Base-by-base conservation (phyloP, 805 yeast genomes). In the Allodekkera sacchari region DNA sequence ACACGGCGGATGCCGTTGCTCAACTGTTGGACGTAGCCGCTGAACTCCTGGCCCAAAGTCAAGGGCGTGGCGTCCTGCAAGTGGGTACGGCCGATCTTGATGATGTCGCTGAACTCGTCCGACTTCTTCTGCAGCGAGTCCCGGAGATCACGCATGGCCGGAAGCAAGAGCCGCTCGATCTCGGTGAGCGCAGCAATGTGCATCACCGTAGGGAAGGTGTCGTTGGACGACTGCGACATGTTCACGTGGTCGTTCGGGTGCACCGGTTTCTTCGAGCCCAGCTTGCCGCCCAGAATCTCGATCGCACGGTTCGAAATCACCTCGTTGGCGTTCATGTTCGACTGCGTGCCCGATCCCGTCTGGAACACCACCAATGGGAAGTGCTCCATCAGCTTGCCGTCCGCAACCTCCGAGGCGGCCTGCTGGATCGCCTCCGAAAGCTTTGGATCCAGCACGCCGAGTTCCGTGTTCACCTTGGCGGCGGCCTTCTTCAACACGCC, bases 191-290 rank as follows among this genome's bases (percentile, higher is more conserved):
- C 96, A 35, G 98, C 96, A 63, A 92, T 89, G 68, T 92, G 98
- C 98, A 92, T 92, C 35, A 89, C 98, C 22, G 98, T 88, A 47
- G 98, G 98, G 83, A 92, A 92, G 34, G 97, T 92, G 64, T 92
- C 98, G 61, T 92, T 92, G 28, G 96, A 85, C n/a, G 95, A 84
- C 66, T 92, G 97, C 13, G 96, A 83, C 84, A 85, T 88, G 71
- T 92, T 92, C 52, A 88, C 94, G 64, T 92, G 97, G 63, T 92
- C 97, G 64, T 92, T 92, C 44, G 98, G 98, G 64, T 92, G 98
- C 34, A 92, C 95, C 20, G 95, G 95, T 42, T 64, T 71, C 68
- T 92, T 92, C 41, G 95, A 79, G 39, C 98, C 98, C 53, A 81
- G 63, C 53, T 68, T 71, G 39, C 97, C 98, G 42, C 96, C 97